Conservation (phyloP, 495 filamentous ascomycete species). For the Xylaria sp. region DNA sequence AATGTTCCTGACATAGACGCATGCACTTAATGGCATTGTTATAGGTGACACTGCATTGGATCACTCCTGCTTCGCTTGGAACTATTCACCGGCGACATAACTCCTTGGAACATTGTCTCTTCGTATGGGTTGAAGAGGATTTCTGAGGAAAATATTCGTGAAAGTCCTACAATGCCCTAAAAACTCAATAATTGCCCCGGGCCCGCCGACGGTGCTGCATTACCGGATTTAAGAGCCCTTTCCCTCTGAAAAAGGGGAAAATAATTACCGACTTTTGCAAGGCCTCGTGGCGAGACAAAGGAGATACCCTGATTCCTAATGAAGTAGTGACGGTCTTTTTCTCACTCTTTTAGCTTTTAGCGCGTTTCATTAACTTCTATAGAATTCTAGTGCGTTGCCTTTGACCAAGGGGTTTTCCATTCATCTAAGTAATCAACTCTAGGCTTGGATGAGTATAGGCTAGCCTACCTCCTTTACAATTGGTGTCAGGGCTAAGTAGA, state of each 20-base stretch:
- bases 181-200: background rate
- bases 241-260: background rate
- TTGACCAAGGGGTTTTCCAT: background rate
- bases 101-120: background rate
- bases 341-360: background rate
- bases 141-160: background rate
- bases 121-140: background rate
- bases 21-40: background rate
- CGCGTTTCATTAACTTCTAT: background rate
- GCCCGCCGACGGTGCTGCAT: background rate
- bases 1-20: background rate
- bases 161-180: background rate
- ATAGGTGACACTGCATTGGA: background rate
- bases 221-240: background rate
- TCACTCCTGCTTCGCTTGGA: background rate
- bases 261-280: background rate
- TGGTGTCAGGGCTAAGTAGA: background rate
- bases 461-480: background rate
- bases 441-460: background rate
- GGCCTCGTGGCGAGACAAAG: background rate
- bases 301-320: background rate
- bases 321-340: background rate
- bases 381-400: background rate
- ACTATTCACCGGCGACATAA: background rate
- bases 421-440: background rate